phyloP scores from a whole-genome alignment of 768 basidiomycete species.

The Termitomyces sp. region DNA sequence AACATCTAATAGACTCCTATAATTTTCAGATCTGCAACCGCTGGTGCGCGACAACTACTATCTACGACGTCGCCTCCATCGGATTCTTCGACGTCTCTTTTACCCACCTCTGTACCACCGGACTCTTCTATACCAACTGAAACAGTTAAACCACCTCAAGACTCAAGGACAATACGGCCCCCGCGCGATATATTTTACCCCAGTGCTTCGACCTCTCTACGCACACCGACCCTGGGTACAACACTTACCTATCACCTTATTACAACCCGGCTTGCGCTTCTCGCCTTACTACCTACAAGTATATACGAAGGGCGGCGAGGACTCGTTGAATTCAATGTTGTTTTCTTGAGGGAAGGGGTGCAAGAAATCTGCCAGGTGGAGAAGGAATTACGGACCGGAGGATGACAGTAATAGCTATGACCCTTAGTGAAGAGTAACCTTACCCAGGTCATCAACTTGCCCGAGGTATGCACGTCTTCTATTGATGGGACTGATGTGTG shows the following conservation, averaged over 20 bases:
- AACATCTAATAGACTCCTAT: background rate
- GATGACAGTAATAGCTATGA: conserved; percentile 12
- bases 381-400: conserved; percentile 43
- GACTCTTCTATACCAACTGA: conserved; percentile 15
- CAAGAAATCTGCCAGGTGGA: conserved; percentile 80
- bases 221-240: conserved; percentile 55
- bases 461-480: conserved; percentile 2
- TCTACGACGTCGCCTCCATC: conserved; percentile 22
- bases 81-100: conserved; percentile 19
- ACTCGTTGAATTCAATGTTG: conserved; percentile 82
- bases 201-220: conserved; percentile 58
- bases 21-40: conserved; percentile 25
- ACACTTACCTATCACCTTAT: conserved; percentile 85
- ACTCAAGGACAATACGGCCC: conserved; percentile 11
- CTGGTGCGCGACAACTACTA: conserved; percentile 22
- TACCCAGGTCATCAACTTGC: conserved; percentile 4
- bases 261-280: conserved; percentile 62
- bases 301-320: conserved; percentile 72
- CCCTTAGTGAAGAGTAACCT: background rate
- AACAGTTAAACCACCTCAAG: background rate
- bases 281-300: conserved; percentile 68
- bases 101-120: conserved; percentile 12
- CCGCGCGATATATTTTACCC: conserved; percentile 58
- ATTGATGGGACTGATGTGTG: conserved; percentile 4
- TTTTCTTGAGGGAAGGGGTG: conserved; percentile 79